A percentile compares a stretch with the other conserved stretches of the same genome.
These are phyloP conservation scores for Vitis hybrid DNA, from an alignment of 177 flowering plant species.

Conservation along the genomic window DNA sequence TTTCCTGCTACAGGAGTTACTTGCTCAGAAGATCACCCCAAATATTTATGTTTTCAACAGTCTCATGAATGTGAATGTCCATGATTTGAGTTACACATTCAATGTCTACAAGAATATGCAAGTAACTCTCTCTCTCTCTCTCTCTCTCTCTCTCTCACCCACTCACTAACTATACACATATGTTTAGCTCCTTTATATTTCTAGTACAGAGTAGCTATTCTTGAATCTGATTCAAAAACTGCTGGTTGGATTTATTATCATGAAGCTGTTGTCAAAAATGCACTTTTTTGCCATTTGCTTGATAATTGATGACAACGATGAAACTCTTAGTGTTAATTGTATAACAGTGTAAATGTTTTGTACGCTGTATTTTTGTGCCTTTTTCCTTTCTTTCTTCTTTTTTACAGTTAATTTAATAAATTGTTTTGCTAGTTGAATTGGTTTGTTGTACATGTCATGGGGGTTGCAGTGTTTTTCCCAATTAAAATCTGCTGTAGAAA, in stretches of 20 bases:
- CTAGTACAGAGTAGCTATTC: background rate
- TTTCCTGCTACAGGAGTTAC: constrained; percentile 57
- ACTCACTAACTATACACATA: background rate
- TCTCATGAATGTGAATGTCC: constrained; percentile 88
- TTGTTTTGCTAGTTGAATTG: too few relatives aligned
- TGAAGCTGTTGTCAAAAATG: background rate
- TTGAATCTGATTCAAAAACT: too few relatives aligned
- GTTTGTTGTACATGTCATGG: too few relatives aligned
- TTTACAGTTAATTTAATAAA: too few relatives aligned
- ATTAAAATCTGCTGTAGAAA: too few relatives aligned
- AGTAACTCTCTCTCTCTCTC: constrained; percentile 52
- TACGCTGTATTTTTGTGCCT: background rate
- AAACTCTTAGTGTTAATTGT: background rate
- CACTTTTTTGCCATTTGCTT: background rate
- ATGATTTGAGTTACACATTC: constrained; percentile 67
- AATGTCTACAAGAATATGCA: constrained; percentile 73
- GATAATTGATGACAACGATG: background rate
- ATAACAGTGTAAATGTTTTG: background rate
- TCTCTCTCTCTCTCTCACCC: constrained; percentile 30
- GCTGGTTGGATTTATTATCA: too few relatives aligned
- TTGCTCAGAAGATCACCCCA: constrained; percentile 57
- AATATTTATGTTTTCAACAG: constrained; percentile 83
- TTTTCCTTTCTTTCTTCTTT: background rate
- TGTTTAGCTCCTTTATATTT: constrained; percentile 6
- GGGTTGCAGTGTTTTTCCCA: too few relatives aligned